Conservation (phyloP, 805 yeast genomes). For the Grigorovia jiainica region DNA sequence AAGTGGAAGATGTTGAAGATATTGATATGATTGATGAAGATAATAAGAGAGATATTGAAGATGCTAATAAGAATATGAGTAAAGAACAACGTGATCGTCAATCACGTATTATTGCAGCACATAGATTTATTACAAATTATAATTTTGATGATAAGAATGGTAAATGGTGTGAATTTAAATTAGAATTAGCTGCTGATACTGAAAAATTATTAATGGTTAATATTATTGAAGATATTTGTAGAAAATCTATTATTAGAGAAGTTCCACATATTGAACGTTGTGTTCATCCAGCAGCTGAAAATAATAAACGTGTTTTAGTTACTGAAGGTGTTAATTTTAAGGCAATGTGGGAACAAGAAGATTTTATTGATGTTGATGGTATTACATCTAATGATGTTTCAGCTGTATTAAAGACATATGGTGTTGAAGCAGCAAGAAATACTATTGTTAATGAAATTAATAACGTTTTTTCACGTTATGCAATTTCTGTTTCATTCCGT, state of each 20-base stretch:
- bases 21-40: conserved; percentile 22
- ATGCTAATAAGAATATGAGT: conserved; percentile 32
- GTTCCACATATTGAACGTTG: conserved; percentile 88
- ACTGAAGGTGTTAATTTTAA: conserved; percentile 98
- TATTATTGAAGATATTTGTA: conserved; percentile 86
- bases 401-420: conserved; percentile 83
- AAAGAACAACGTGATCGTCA: conserved; percentile 76
- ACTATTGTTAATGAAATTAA: conserved; percentile 94
- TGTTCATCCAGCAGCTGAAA: conserved; percentile 65
- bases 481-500: conserved; percentile 84
- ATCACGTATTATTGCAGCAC: conserved; percentile 64
- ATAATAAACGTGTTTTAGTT: conserved; percentile 66
- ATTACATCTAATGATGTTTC: conserved; percentile 88
- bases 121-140: conserved; percentile 65
- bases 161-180: conserved; percentile 84
- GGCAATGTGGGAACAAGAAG: conserved; percentile 98
- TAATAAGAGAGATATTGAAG: conserved; percentile 16
- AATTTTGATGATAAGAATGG: conserved; percentile 86
- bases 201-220: conserved; percentile 96
- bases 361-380: conserved; percentile 80
- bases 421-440: conserved; percentile 98
- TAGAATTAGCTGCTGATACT: conserved; percentile 75
- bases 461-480: conserved; percentile 92
- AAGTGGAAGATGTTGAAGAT: conserved; percentile 33
- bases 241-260: conserved; percentile 85